Conservation (phyloP, 2,329 filamentous ascomycete species). For the Xylaria sp. region DNA sequence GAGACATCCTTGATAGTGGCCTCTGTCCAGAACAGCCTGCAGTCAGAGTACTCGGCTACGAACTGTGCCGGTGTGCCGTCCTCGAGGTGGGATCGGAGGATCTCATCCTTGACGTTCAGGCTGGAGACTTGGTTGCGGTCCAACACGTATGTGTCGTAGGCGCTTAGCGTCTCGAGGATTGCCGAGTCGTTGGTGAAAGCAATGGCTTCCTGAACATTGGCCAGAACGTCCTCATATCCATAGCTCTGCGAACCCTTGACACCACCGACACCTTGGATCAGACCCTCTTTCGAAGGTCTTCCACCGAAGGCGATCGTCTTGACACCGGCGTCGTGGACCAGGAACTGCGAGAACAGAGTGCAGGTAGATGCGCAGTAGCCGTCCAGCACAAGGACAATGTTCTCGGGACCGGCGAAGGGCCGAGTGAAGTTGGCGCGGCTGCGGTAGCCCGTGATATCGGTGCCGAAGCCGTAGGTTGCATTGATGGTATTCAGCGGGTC, state of each 20-base stretch:
- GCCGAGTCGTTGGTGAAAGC: slow-evolving; percentile 45
- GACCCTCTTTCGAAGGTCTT: slow-evolving; percentile 54
- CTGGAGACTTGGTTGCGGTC: slow-evolving; percentile 50
- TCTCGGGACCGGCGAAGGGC: slow-evolving; percentile 65
- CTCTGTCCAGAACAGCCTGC: slow-evolving; percentile 63
- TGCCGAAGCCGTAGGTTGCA: slow-evolving; percentile 55
- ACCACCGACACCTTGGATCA: slow-evolving; percentile 66
- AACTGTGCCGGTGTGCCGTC: slow-evolving; percentile 61
- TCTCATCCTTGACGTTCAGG: slow-evolving; percentile 56
- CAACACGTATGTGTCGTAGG: slow-evolving; percentile 50
- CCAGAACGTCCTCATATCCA: slow-evolving; percentile 48
- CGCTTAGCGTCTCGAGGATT: slow-evolving; percentile 47
- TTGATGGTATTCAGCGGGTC: slow-evolving; percentile 57
- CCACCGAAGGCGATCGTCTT: slow-evolving; percentile 66
- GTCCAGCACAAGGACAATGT: slow-evolving; percentile 69
- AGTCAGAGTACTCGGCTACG: slow-evolving; percentile 60
- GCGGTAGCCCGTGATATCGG: slow-evolving; percentile 63
- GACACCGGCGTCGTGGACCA: slow-evolving; percentile 64
- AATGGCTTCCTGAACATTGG: slow-evolving; percentile 44
- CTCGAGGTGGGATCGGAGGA: slow-evolving; percentile 51
- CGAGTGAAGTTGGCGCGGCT: slow-evolving; percentile 59
- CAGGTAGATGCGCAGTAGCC: slow-evolving; percentile 70
- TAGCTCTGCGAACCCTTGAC: slow-evolving; percentile 62
- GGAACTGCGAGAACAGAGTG: slow-evolving; percentile 65
- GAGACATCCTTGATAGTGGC: slow-evolving; percentile 60